phyloP scores from a whole-genome alignment of 2,329 filamentous ascomycete species.

The Stachybotrys echinatus region DNA sequence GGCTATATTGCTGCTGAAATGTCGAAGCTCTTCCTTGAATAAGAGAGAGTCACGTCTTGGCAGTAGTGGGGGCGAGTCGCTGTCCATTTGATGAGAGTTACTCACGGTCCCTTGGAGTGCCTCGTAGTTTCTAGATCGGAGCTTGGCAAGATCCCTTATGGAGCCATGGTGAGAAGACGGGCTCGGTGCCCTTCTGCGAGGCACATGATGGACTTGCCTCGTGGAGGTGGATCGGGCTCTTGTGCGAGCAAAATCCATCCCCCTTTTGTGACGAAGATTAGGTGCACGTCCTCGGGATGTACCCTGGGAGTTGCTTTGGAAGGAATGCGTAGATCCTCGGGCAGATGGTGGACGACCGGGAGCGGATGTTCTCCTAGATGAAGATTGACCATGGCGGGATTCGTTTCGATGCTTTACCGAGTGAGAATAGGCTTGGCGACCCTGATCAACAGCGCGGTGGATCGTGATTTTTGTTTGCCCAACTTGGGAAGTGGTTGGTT shows the following conservation, averaged over 20 bases:
- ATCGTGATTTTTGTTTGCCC: conserved; percentile 65
- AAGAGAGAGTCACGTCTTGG: conserved; percentile 25
- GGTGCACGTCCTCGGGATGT: conserved; percentile 35
- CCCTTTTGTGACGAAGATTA: conserved; percentile 42
- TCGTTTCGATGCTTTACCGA: conserved; percentile 27
- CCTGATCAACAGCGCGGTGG: conserved; percentile 45
- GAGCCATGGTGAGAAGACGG: background rate
- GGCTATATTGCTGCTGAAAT: conserved; percentile 79
- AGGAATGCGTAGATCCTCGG: conserved; percentile 42
- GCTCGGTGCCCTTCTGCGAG: background rate
- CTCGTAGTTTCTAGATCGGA: conserved; percentile 22
- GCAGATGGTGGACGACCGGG: conserved; percentile 25
- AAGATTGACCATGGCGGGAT: conserved; percentile 22
- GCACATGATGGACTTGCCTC: conserved; percentile 9
- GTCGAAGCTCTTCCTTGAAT: conserved; percentile 70
- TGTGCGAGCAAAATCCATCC: conserved; percentile 49
- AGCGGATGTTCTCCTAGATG: conserved; percentile 20
- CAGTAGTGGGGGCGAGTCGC: background rate
- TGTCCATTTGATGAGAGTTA: conserved; percentile 5
- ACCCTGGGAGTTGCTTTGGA: conserved; percentile 40
- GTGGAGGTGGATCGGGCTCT: conserved; percentile 32
- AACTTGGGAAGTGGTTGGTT: conserved; percentile 37
- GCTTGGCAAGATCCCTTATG: conserved; percentile 11
- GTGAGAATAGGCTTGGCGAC: conserved; percentile 17
- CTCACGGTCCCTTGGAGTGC: conserved; percentile 17